Conservation (phyloP, 129 eudicot genomes). For the Chrysanthemum lavandulifolium region DNA sequence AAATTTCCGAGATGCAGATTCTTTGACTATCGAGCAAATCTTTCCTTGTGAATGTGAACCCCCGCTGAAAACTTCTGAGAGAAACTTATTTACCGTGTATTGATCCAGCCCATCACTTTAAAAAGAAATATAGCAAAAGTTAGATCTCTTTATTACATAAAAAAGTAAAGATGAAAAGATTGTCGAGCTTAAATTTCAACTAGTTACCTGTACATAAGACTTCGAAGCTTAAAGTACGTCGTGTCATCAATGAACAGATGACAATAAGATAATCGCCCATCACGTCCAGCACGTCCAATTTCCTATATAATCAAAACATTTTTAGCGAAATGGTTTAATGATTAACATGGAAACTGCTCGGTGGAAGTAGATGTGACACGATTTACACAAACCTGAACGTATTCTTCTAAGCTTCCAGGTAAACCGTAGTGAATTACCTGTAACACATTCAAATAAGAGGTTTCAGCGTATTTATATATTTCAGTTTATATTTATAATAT, state of each 20-base stretch:
- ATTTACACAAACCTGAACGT: slow-evolving; percentile 71
- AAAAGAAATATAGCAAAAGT: slow-evolving; percentile 12
- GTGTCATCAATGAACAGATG: slow-evolving; percentile 83
- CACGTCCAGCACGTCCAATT: slow-evolving; percentile 98
- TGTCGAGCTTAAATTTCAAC: not conserved
- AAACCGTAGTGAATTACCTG: slow-evolving; percentile 95
- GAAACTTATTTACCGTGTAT: slow-evolving; percentile 74
- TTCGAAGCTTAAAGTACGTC: slow-evolving; percentile 72
- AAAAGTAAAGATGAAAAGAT: not conserved
- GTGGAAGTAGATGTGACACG: not conserved
- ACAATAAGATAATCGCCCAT: slow-evolving; percentile 89
- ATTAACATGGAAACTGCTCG: slow-evolving; percentile 2
- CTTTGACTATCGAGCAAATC: slow-evolving; percentile 64
- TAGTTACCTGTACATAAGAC: slow-evolving; percentile 65
- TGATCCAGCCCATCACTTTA: slow-evolving; percentile 92
- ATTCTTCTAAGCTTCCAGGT: slow-evolving; percentile 95
- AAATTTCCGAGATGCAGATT: slow-evolving; percentile 78
- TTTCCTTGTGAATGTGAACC: slow-evolving; percentile 41
- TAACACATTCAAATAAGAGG: slow-evolving; percentile 17
- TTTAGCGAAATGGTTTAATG: slow-evolving; percentile 2
- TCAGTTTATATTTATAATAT: not conserved
- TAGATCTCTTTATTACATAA: slow-evolving; percentile 2
- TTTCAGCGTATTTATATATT: slow-evolving; percentile 9
- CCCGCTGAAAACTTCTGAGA: slow-evolving; percentile 54
- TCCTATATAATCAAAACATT: slow-evolving; percentile 45